A percentile compares a stretch with the other conserved stretches of the same genome.
Conservation (phyloP, 208 protist genomes). For the Trypanosoma avium region DNA sequence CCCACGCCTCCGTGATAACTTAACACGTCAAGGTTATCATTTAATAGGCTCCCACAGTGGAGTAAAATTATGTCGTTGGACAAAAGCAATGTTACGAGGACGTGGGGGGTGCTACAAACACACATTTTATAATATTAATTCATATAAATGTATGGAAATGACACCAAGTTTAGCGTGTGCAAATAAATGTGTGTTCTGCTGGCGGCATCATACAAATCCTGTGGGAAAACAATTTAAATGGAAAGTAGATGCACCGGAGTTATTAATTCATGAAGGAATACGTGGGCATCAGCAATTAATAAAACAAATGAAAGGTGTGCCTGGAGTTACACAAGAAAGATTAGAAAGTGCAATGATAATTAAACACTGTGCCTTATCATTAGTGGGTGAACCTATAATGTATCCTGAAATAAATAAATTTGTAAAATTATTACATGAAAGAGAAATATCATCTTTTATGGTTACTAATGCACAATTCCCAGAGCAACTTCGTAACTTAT, state of each 20-base stretch:
- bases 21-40: conserved; percentile 96
- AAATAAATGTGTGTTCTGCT: conserved; percentile 97
- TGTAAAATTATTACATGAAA: conserved; percentile 75
- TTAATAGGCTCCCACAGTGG: conserved; percentile 94
- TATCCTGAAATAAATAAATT: conserved; percentile 96
- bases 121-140: conserved; percentile 97
- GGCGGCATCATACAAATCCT: conserved; percentile 95
- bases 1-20: conserved; percentile 72
- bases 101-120: conserved; percentile 98
- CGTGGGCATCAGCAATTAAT: conserved; percentile 86
- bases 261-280: conserved; percentile 78
- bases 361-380: conserved; percentile 94
- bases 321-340: conserved; percentile 87
- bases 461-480: conserved; percentile 95
- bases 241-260: conserved; percentile 88
- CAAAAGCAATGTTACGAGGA: conserved; percentile 96
- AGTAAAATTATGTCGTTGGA: conserved; percentile 98
- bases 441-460: conserved; percentile 94
- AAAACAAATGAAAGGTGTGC: conserved; percentile 88
- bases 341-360: conserved; percentile 81
- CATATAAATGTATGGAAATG: conserved; percentile 97
- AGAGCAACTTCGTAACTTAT: conserved; percentile 69
- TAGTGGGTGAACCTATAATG: conserved; percentile 96
- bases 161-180: conserved; percentile 95
- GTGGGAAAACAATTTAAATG: conserved; percentile 88